These are phyloP conservation scores for Tilletia setariae DNA, from an alignment of 1,284 basidiomycete genomes.

Conservation along the genomic window DNA sequence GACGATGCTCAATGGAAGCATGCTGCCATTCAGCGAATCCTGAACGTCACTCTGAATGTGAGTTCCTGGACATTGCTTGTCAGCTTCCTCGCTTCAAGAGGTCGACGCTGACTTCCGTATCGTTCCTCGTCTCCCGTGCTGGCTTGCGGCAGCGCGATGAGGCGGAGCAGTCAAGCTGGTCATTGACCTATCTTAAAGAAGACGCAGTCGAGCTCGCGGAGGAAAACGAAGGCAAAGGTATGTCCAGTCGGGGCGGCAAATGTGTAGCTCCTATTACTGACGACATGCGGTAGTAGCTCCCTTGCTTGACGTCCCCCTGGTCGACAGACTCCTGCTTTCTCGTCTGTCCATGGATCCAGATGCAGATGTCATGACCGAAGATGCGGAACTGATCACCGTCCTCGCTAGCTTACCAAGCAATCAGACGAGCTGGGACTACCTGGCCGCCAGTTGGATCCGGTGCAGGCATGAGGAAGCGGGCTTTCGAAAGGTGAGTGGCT, in stretches of 20 bases:
- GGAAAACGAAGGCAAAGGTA: slow-evolving; percentile 64
- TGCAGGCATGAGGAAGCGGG: slow-evolving; percentile 31
- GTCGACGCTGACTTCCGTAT: background rate
- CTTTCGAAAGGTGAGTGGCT: slow-evolving; percentile 24
- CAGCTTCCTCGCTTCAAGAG: background rate
- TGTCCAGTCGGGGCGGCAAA: background rate
- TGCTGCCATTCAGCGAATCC: slow-evolving; percentile 65
- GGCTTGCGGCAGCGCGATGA: slow-evolving; percentile 62
- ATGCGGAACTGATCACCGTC: slow-evolving; percentile 73
- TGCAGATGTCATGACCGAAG: slow-evolving; percentile 73
- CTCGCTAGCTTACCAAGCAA: slow-evolving; percentile 72
- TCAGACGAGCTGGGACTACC: slow-evolving; percentile 84
- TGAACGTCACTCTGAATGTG: slow-evolving; percentile 78
- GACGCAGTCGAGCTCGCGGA: slow-evolving; percentile 69
- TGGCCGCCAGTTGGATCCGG: slow-evolving; percentile 83
- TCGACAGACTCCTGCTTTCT: slow-evolving; percentile 79
- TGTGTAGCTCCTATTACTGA: background rate
- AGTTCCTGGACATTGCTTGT: slow-evolving; percentile 40
- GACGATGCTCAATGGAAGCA: slow-evolving; percentile 66
- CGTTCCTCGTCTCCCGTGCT: background rate
- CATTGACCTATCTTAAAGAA: slow-evolving; percentile 77
- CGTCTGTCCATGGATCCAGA: slow-evolving; percentile 75
- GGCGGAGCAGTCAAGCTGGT: slow-evolving; percentile 69
- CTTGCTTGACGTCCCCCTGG: slow-evolving; percentile 54
- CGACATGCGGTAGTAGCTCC: slow-evolving; percentile 1